phyloP scores from a whole-genome alignment of 139 green algal genomes.

The Tetraselmis chui region DNA sequence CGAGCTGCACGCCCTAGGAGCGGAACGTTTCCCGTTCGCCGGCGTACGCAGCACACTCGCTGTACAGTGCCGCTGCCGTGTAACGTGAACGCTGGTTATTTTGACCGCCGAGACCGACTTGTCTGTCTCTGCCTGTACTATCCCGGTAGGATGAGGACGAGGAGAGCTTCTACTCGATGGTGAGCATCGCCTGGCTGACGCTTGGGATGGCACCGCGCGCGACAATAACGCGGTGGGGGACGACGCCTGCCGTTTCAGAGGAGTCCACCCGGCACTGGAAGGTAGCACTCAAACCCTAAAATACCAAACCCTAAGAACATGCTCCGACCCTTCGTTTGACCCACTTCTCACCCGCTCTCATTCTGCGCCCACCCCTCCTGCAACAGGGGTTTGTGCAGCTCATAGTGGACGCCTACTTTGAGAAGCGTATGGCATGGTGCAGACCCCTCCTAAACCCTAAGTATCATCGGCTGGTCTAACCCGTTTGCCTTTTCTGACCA shows the following conservation, averaged over 20 bases:
- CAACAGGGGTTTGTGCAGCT: slow-evolving; percentile 3
- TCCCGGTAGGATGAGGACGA: background rate
- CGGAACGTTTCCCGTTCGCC: background rate
- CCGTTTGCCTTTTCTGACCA: no score
- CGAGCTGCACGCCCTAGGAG: background rate
- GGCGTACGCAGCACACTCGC: background rate
- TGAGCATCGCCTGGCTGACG: slow-evolving; percentile 5
- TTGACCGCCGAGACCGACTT: no score
- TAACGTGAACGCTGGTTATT: no score
- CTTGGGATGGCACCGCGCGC: background rate
- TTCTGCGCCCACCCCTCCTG: background rate
- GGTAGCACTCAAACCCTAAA: no score
- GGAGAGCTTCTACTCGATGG: background rate
- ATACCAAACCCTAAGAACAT: no score
- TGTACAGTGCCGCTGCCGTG: no score
- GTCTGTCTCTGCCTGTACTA: no score
- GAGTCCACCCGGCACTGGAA: background rate
- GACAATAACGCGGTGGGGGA: background rate
- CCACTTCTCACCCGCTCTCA: no score
- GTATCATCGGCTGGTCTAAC: no score
- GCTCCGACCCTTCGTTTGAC: no score
- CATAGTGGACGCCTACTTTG: slow-evolving; percentile 5
- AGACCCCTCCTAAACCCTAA: no score
- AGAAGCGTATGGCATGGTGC: slow-evolving; percentile 9
- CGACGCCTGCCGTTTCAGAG: background rate